A percentile compares a stretch with the other conserved stretches of the same genome.
phyloP scores from a whole-genome alignment of 1,284 basidiomycete species.

The Rhodotorula sp. region DNA sequence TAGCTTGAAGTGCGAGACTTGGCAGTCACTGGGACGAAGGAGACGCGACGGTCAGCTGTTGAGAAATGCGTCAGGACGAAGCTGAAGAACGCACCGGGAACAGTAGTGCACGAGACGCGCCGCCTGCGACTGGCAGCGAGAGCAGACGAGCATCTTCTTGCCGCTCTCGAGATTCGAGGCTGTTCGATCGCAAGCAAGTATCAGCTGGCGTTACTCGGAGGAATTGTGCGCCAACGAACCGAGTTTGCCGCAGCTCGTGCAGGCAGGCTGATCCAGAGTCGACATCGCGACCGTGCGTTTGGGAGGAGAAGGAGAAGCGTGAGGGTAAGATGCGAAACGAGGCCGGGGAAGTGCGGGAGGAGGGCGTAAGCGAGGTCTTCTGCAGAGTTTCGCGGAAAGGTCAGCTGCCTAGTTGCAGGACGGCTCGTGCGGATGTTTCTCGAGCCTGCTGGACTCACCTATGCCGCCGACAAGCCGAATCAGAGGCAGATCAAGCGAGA shows the following conservation, averaged over 20 bases:
- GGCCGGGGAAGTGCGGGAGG: neutral
- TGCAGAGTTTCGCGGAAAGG: too few species aligned
- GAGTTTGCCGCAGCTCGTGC: constrained; percentile 4
- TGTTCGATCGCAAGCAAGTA: neutral
- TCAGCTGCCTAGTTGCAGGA: too few species aligned
- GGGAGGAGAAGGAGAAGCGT: neutral
- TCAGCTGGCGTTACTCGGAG: neutral
- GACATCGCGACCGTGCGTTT: neutral
- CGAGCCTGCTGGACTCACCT: too few species aligned
- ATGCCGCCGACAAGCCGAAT: too few species aligned
- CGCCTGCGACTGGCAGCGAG: neutral
- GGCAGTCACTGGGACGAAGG: constrained; percentile 9
- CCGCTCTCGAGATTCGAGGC: neutral
- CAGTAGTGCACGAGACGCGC: constrained; percentile 11
- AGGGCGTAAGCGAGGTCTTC: too few species aligned
- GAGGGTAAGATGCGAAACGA: neutral
- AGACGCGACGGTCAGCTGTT: neutral
- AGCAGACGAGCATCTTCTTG: constrained; percentile 16
- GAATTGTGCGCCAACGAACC: neutral
- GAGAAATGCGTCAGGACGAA: neutral
- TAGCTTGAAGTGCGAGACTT: constrained; percentile 5
- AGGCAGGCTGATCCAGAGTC: neutral
- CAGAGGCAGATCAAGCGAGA: too few species aligned
- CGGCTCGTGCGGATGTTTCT: too few species aligned
- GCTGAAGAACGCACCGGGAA: constrained; percentile 3